A percentile compares a stretch with the other conserved stretches of the same genome.
Conservation (phyloP, 331 rosid species). For the Quercus tomentella region DNA sequence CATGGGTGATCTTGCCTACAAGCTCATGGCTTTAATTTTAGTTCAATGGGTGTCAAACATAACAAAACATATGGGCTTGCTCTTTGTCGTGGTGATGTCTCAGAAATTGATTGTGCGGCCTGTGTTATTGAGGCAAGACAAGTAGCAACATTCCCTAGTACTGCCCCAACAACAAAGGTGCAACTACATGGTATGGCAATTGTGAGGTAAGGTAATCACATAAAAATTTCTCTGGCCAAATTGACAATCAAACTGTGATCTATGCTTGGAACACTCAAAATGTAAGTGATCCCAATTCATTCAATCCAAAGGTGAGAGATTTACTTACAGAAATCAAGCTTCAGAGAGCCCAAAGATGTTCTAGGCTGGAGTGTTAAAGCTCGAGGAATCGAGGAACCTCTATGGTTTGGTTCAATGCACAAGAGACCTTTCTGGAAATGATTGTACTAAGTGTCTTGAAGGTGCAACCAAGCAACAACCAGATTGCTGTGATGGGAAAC, state of each 20-base stretch:
- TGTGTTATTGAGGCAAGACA: neutral
- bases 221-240: neutral
- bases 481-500: slow-evolving; percentile 39
- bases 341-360: slow-evolving; percentile 23
- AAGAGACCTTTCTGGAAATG: slow-evolving; percentile 31
- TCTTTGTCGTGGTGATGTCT: slow-evolving; percentile 23
- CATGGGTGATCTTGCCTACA: slow-evolving; percentile 16
- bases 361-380: slow-evolving; percentile 27
- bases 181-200: neutral
- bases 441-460: slow-evolving; percentile 41
- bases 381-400: slow-evolving; percentile 16
- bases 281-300: slow-evolving; percentile 9
- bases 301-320: slow-evolving; percentile 17
- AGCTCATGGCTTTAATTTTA: slow-evolving; percentile 16
- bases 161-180: neutral
- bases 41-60: slow-evolving; percentile 20
- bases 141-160: neutral
- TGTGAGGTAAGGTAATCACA: neutral
- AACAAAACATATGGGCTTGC: slow-evolving; percentile 20
- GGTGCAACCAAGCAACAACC: slow-evolving; percentile 30
- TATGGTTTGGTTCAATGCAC: slow-evolving; percentile 61
- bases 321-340: slow-evolving; percentile 22
- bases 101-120: slow-evolving; percentile 12
- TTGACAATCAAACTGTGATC: neutral
- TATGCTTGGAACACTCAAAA: neutral